These are phyloP conservation scores for Veloboletus limbatus DNA, from an alignment of 1,284 basidiomycete genomes.

Conservation along the genomic window DNA sequence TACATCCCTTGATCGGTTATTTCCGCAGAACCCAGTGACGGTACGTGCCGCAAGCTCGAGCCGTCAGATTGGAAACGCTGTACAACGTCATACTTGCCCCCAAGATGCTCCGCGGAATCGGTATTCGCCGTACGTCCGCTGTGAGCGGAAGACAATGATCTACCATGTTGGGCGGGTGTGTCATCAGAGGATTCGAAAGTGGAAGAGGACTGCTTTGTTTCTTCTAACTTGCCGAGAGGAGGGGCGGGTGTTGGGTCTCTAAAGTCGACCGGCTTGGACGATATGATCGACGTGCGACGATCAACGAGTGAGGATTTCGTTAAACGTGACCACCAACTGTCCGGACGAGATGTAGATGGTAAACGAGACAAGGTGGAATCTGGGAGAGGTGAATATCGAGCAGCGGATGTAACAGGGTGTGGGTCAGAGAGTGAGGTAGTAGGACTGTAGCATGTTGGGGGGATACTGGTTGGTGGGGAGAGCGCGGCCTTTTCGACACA, in stretches of 20 bases:
- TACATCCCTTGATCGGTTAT: constrained; percentile 23
- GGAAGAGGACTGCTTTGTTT: constrained; percentile 40
- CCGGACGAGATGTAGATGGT: constrained; percentile 37
- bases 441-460: constrained; percentile 15
- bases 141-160: constrained; percentile 49
- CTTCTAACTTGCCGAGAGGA: constrained; percentile 53
- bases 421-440: constrained; percentile 16
- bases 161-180: constrained; percentile 35
- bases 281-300: constrained; percentile 37
- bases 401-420: constrained; percentile 3
- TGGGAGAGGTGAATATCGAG: constrained; percentile 16
- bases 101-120: constrained; percentile 61
- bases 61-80: constrained; percentile 49
- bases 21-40: constrained; percentile 25
- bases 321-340: constrained; percentile 49
- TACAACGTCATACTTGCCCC: constrained; percentile 62
- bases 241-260: constrained; percentile 73
- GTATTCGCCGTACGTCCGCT: constrained; percentile 61
- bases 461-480: constrained; percentile 7
- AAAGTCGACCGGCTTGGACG: constrained; percentile 55
- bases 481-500: constrained; percentile 11
- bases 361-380: constrained; percentile 32
- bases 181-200: constrained; percentile 26
- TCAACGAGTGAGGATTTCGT: constrained; percentile 43
- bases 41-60: constrained; percentile 25